Conservation (phyloP, 768 basidiomycete genomes). For the Leccinum longicurvipes region DNA sequence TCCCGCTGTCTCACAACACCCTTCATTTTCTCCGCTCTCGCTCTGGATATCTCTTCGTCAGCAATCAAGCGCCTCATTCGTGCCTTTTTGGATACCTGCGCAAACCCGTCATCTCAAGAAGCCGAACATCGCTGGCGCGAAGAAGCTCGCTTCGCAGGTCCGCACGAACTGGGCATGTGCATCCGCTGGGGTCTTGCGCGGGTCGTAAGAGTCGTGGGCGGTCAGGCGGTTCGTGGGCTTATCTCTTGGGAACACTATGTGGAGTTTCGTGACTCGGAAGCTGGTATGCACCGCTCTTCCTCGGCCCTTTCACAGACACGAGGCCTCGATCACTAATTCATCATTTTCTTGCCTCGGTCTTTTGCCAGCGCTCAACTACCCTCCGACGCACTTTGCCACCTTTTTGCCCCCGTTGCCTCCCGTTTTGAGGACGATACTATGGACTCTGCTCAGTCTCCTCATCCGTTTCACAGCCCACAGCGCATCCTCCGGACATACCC, state of each 20-base stretch:
- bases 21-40: slow-evolving; percentile 86
- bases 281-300: slow-evolving; percentile 49
- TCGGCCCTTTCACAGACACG: slow-evolving; percentile 23
- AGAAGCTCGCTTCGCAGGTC: slow-evolving; percentile 79
- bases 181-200: slow-evolving; percentile 90
- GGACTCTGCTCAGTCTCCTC: slow-evolving; percentile 76
- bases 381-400: slow-evolving; percentile 65
- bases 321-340: slow-evolving; percentile 20
- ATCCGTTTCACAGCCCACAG: slow-evolving; percentile 82
- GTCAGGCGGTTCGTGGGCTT: slow-evolving; percentile 76
- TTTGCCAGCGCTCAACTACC: slow-evolving; percentile 54
- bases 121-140: slow-evolving; percentile 66
- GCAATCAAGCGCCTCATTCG: slow-evolving; percentile 74
- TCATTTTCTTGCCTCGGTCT: slow-evolving; percentile 14
- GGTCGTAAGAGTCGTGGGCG: slow-evolving; percentile 65
- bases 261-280: slow-evolving; percentile 79
- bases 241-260: slow-evolving; percentile 83
- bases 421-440: slow-evolving; percentile 55
- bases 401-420: slow-evolving; percentile 57
- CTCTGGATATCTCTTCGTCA: slow-evolving; percentile 78
- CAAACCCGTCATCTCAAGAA: slow-evolving; percentile 29
- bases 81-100: slow-evolving; percentile 72
- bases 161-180: slow-evolving; percentile 88
- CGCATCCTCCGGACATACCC: slow-evolving; percentile 83
- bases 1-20: slow-evolving; percentile 80